Evolutionary conservation across 163 green algal species (phyloP).

Genomic region (Scenedesmus sp.): DNA sequence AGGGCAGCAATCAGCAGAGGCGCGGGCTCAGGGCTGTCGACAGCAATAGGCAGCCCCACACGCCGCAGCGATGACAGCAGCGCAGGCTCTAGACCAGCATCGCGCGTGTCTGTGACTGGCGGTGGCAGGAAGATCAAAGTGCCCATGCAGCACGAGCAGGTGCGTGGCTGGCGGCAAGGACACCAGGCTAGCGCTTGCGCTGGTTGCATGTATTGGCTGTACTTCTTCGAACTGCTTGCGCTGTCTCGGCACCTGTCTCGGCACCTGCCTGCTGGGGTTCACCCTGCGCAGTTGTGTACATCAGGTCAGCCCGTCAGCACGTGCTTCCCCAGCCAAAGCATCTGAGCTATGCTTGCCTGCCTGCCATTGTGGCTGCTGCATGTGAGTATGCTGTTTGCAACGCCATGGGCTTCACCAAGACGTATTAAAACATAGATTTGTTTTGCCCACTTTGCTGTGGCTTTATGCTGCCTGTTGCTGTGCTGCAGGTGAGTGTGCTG

Average conservation of each 20-base stretch:
- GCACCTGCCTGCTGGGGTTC: no score
- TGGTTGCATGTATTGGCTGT: not conserved
- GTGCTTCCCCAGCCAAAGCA: not conserved
- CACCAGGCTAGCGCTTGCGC: slow-evolving; percentile 8
- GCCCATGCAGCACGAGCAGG: slow-evolving; percentile 9
- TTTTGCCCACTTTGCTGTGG: not conserved
- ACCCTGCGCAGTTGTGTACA: no score
- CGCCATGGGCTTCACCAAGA: not conserved
- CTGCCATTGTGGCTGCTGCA: not conserved
- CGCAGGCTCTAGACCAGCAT: not conserved
- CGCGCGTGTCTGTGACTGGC: not conserved
- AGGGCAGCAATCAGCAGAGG: not conserved
- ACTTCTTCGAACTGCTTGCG: not conserved
- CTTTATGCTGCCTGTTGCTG: not conserved
- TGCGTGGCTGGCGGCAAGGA: not conserved
- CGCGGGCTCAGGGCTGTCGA: not conserved
- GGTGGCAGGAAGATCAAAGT: not conserved
- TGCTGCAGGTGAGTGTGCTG: slow-evolving; percentile 25
- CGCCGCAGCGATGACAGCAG: slow-evolving; percentile 1
- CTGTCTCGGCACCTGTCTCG: no score
- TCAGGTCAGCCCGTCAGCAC: no score
- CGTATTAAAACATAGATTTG: not conserved
- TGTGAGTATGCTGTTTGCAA: not conserved
- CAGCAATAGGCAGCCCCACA: not conserved
- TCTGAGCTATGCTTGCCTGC: no score